Conservation (phyloP, 1,284 basidiomycete species). For the Stygiomarasmius scandens region DNA sequence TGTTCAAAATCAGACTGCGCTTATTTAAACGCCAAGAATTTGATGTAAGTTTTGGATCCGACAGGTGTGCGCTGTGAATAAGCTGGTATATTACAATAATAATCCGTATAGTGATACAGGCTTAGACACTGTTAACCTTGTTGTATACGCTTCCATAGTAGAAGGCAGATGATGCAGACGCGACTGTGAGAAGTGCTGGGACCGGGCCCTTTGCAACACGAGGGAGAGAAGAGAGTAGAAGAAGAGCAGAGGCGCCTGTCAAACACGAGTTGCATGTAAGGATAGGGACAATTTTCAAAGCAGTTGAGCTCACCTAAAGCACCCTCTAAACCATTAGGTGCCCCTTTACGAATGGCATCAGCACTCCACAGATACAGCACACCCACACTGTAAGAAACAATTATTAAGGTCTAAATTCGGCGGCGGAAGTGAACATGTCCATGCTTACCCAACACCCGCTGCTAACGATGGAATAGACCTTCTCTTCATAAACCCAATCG, state of each 20-base stretch:
- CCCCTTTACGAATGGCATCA: constrained; percentile 72
- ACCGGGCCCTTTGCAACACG: constrained; percentile 78
- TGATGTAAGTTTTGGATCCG: no score
- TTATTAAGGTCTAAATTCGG: no score
- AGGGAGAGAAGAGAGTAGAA: constrained; percentile 80
- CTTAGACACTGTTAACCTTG: neutral
- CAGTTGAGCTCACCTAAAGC: constrained; percentile 62
- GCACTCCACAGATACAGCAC: constrained; percentile 77
- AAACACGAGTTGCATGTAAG: constrained; percentile 1
- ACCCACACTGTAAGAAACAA: constrained; percentile 58
- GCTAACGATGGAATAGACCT: constrained; percentile 80
- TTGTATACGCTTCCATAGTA: constrained; percentile 66
- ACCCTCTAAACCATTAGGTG: constrained; percentile 71
- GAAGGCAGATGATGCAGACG: constrained; percentile 59
- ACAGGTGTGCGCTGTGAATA: no score
- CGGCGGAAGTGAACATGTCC: neutral
- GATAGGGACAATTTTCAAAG: constrained; percentile 1
- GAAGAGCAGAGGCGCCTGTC: constrained; percentile 74
- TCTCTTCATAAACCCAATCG: constrained; percentile 70
- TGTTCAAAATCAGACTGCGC: no score
- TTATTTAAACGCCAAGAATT: no score
- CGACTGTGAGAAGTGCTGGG: constrained; percentile 66
- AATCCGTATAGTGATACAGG: neutral
- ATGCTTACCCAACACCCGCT: constrained; percentile 71
- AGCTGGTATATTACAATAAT: neutral